Percentiles rank a stretch among this genome's conserved stretches.
These are phyloP conservation scores for Alternaria incomplexa DNA, from an alignment of 2,329 filamentous ascomycete species.

Conservation along the genomic window DNA sequence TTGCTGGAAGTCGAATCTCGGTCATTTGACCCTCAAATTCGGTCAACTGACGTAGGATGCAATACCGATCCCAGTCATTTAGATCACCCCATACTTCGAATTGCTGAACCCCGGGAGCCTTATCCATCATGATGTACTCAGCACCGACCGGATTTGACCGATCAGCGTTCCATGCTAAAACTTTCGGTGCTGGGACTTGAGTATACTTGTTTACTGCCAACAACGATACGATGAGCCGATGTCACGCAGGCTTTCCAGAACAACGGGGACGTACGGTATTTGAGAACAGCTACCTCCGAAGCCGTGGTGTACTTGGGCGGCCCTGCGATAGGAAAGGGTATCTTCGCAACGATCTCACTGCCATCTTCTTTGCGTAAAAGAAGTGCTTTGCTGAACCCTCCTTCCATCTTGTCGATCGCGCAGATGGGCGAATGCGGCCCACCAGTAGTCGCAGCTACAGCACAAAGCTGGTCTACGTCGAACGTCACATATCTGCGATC, in stretches of 20 bases:
- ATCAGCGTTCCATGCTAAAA: slow-evolving; percentile 35
- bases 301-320: slow-evolving; percentile 40
- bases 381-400: slow-evolving; percentile 42
- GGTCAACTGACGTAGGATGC: slow-evolving; percentile 36
- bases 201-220: slow-evolving; percentile 17
- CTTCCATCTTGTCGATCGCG: slow-evolving; percentile 44
- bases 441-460: slow-evolving; percentile 25
- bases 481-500: slow-evolving; percentile 37
- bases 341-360: slow-evolving; percentile 22
- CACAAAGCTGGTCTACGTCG: slow-evolving; percentile 37
- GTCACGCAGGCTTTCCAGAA: background rate
- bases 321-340: slow-evolving; percentile 40
- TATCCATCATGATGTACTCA: slow-evolving; percentile 49
- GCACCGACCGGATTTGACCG: slow-evolving; percentile 36
- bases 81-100: slow-evolving; percentile 40
- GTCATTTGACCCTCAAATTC: slow-evolving; percentile 32
- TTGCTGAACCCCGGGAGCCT: slow-evolving; percentile 34
- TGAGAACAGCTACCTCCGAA: slow-evolving; percentile 45
- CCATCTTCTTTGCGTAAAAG: slow-evolving; percentile 30
- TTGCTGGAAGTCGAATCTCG: slow-evolving; percentile 29
- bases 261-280: slow-evolving; percentile 27
- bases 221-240: slow-evolving; percentile 2
- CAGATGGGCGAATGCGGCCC: slow-evolving; percentile 25
- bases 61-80: slow-evolving; percentile 24
- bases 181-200: slow-evolving; percentile 33